Conservation (phyloP, 495 filamentous ascomycete genomes). For the Zalerion maritima region DNA sequence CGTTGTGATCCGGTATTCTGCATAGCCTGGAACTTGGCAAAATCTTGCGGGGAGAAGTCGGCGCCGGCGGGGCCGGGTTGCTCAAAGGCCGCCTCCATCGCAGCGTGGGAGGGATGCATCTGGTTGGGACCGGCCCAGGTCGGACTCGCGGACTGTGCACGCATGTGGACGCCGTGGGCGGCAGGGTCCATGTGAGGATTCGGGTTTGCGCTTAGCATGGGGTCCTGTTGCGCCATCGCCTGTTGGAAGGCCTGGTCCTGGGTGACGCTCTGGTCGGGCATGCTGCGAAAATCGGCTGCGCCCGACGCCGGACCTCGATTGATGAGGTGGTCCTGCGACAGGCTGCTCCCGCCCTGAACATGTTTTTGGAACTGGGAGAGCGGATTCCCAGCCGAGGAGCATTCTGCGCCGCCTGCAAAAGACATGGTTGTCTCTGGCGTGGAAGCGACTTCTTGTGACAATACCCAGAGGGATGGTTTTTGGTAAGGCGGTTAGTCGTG, state of each 20-base stretch:
- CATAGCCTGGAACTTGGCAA: conserved; percentile 70
- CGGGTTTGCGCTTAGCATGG: conserved; percentile 26
- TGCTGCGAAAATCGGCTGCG: conserved; percentile 27
- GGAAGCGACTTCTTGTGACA: no score
- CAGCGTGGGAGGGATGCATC: conserved; percentile 48
- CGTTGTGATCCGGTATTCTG: conserved; percentile 38
- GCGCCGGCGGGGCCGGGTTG: conserved; percentile 36
- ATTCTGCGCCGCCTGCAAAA: conserved; percentile 89
- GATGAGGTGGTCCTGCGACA: conserved; percentile 77
- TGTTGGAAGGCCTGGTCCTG: conserved; percentile 30
- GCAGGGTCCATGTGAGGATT: conserved; percentile 26
- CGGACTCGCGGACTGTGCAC: conserved; percentile 45
- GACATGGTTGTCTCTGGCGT: conserved; percentile 49
- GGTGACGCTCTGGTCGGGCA: conserved; percentile 20
- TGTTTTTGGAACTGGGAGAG: conserved; percentile 94
- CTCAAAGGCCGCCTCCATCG: conserved; percentile 70
- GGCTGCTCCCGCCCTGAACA: conserved; percentile 82
- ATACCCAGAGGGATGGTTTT: no score
- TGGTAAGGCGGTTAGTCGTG: no score
- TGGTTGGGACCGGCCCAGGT: conserved; percentile 39
- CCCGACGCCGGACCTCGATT: conserved; percentile 44
- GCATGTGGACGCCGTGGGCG: conserved; percentile 30
- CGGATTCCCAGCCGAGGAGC: conserved; percentile 91
- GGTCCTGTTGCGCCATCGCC: conserved; percentile 38
- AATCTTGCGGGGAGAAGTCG: conserved; percentile 73